These are phyloP conservation scores for Geranium incanum DNA, from an alignment of 441 rosid genomes.

Conservation along the genomic window DNA sequence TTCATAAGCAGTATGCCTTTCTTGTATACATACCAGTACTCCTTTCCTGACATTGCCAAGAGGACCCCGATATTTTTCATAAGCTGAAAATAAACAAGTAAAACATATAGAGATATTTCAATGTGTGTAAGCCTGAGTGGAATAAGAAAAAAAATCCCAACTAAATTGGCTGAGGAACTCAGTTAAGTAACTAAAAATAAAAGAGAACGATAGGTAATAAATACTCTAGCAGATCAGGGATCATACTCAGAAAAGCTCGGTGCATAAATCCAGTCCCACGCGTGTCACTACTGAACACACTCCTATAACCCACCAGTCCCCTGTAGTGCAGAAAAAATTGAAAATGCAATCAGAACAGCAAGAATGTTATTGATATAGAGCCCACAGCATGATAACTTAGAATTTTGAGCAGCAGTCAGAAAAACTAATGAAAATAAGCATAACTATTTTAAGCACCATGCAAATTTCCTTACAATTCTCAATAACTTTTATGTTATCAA, in stretches of 20 bases:
- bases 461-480: background rate
- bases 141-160: background rate
- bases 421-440: background rate
- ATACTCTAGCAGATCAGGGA: background rate
- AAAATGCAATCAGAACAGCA: background rate
- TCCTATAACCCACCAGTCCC: slow-evolving; percentile 94
- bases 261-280: slow-evolving; percentile 99
- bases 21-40: slow-evolving; percentile 61
- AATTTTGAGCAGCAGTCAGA: background rate
- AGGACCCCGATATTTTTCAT: slow-evolving; percentile 71
- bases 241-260: slow-evolving; percentile 85
- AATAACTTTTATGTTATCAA: background rate
- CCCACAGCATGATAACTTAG: background rate
- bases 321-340: slow-evolving; percentile 31
- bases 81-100: slow-evolving; percentile 40
- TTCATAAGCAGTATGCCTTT: slow-evolving; percentile 2
- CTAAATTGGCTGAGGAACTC: background rate
- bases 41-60: slow-evolving; percentile 98
- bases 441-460: background rate
- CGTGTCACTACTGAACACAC: slow-evolving; percentile 93
- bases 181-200: background rate
- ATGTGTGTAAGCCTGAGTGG: slow-evolving; percentile 11
- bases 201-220: slow-evolving; percentile 3
- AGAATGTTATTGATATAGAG: background rate
- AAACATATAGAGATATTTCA: background rate